Conservation (phyloP, 2,329 filamentous ascomycete species). For the Coniella vitis region DNA sequence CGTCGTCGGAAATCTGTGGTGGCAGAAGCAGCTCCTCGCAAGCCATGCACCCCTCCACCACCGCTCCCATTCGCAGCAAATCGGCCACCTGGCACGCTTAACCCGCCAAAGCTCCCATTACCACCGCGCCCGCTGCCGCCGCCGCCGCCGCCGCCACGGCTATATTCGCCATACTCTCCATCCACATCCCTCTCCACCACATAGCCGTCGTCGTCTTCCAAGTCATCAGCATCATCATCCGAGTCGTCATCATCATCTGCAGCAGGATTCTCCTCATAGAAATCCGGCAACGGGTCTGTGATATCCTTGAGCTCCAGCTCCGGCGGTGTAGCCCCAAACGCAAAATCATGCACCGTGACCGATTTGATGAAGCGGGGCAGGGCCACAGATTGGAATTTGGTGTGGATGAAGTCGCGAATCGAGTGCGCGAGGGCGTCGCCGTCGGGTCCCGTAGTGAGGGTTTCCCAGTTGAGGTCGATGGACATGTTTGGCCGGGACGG, state of each 20-base stretch:
- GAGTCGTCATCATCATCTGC: conserved; percentile 48
- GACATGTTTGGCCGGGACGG: conserved; percentile 57
- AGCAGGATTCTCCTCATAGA: conserved; percentile 79
- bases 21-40: too few relatives aligned
- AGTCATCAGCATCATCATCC: conserved; percentile 35
- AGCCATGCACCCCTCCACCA: too few relatives aligned
- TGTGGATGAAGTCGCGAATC: conserved; percentile 90
- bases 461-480: conserved; percentile 95
- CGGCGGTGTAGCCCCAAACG: conserved; percentile 78
- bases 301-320: conserved; percentile 93
- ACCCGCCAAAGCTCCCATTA: too few relatives aligned
- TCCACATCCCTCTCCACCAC: conserved; percentile 24
- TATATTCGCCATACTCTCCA: too few relatives aligned
- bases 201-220: conserved; percentile 22
- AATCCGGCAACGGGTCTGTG: conserved; percentile 89
- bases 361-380: conserved; percentile 95
- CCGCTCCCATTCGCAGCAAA: too few relatives aligned
- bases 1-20: too few relatives aligned
- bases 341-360: conserved; percentile 88
- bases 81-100: too few relatives aligned
- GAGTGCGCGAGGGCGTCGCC: conserved; percentile 75
- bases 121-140: too few relatives aligned
- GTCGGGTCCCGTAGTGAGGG: conserved; percentile 81
- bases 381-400: conserved; percentile 86
- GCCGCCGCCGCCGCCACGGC: too few relatives aligned